A percentile compares a stretch with the other conserved stretches of the same genome.
Evolutionary conservation across 441 rosid genomes (phyloP).

Genomic region (Manihot esculenta): DNA sequence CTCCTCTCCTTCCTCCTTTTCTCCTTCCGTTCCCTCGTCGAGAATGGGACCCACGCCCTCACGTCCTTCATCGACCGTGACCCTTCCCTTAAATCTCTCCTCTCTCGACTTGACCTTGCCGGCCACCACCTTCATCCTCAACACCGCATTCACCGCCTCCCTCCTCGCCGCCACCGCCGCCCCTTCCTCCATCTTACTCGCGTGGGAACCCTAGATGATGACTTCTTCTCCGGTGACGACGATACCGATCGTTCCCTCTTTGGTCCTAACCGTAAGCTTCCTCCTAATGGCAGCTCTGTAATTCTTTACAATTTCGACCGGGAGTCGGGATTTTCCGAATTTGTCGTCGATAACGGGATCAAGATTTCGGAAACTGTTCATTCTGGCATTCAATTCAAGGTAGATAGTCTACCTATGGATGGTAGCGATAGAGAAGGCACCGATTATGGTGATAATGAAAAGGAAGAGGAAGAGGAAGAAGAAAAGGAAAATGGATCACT

Average conservation of each 20-base stretch:
- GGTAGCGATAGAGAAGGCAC: conserved; percentile 5
- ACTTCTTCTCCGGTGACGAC: conserved; percentile 75
- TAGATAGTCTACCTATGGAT: conserved; percentile 18
- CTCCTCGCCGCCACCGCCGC: conserved; percentile 51
- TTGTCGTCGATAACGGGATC: conserved; percentile 58
- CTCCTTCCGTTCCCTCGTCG: conserved; percentile 78
- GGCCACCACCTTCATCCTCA: conserved; percentile 24
- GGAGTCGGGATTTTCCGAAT: conserved; percentile 55
- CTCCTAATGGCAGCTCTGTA: conserved; percentile 51
- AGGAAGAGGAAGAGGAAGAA: conserved; percentile 25
- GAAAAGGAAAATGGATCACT: conserved; percentile 6
- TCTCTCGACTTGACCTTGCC: conserved; percentile 73
- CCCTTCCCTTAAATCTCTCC: conserved; percentile 76
- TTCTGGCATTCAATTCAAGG: conserved; percentile 49
- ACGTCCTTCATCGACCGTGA: conserved; percentile 79
- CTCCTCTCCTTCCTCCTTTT: conserved; percentile 70
- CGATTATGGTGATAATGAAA: conserved; percentile 21
- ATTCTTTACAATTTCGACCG: conserved; percentile 52
- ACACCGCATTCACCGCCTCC: conserved; percentile 18
- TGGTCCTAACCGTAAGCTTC: conserved; percentile 34
- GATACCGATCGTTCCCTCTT: conserved; percentile 49
- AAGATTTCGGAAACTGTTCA: conserved; percentile 55
- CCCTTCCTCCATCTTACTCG: conserved; percentile 87
- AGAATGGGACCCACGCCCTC: conserved; percentile 58
- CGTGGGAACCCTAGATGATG: conserved; percentile 76